Evolutionary conservation across 805 yeast species (phyloP).

Genomic region (Hemisphaericaspora nanyangensis): DNA sequence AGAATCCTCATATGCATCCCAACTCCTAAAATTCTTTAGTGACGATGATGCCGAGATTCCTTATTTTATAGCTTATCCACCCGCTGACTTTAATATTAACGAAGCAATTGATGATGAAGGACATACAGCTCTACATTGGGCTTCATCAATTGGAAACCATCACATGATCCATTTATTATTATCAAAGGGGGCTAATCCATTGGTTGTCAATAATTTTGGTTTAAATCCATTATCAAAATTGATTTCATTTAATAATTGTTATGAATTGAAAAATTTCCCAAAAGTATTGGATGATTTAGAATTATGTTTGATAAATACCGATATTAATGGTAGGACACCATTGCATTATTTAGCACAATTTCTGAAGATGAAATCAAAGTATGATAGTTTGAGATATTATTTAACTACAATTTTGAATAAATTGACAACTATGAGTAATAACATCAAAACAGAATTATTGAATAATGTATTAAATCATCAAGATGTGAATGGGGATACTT

Average conservation of each 20-base stretch:
- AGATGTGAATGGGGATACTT: constrained; percentile 82
- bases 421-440: constrained; percentile 46
- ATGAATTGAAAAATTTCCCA: constrained; percentile 74
- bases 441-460: constrained; percentile 54
- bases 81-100: constrained; percentile 61
- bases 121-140: constrained; percentile 95
- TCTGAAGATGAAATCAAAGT: constrained; percentile 60
- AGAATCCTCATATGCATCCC: constrained; percentile 37
- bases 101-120: constrained; percentile 92
- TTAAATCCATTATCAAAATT: constrained; percentile 86
- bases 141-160: constrained; percentile 89
- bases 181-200: constrained; percentile 67
- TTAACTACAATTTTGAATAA: constrained; percentile 72
- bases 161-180: constrained; percentile 72
- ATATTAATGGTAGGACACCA: constrained; percentile 69
- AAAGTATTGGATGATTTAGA: constrained; percentile 70
- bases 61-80: constrained; percentile 58
- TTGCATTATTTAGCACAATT: constrained; percentile 81
- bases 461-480: constrained; percentile 66
- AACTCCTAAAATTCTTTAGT: constrained; percentile 39
- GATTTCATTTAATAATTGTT: constrained; percentile 84
- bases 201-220: constrained; percentile 56
- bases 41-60: constrained; percentile 51
- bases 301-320: constrained; percentile 75
- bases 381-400: constrained; percentile 81